Conservation (phyloP, 306 rosid species). For the Arachis stenosperma region DNA sequence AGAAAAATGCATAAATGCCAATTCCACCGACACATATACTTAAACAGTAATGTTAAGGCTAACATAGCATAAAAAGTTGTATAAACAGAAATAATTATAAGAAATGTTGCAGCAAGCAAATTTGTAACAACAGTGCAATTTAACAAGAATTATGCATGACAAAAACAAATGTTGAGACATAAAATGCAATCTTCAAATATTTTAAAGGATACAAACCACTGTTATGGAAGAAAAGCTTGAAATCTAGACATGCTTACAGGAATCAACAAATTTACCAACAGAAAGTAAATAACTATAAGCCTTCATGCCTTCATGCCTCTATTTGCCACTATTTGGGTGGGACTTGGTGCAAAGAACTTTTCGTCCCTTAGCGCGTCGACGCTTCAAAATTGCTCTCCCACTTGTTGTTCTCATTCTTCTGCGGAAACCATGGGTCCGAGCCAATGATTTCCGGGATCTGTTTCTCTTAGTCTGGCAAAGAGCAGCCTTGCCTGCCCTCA, state of each 20-base stretch:
- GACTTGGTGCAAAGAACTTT: conserved; percentile 88
- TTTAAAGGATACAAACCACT: conserved; percentile 30
- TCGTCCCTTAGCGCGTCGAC: conserved; percentile 92
- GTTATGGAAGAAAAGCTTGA: conserved; percentile 8
- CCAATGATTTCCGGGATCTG: conserved; percentile 88
- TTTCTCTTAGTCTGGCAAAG: conserved; percentile 86
- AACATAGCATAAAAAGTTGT: neutral
- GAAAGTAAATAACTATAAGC: conserved; percentile 11
- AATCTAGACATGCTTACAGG: conserved; percentile 26
- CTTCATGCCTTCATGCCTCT: neutral
- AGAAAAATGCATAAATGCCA: conserved; percentile 4
- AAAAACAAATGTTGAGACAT: conserved; percentile 12
- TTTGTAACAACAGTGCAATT: conserved; percentile 10
- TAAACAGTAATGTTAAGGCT: conserved; percentile 7
- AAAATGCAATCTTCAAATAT: neutral
- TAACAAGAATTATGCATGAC: conserved; percentile 23
- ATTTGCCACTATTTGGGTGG: conserved; percentile 74
- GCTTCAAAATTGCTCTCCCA: conserved; percentile 81
- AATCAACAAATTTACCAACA: conserved; percentile 23
- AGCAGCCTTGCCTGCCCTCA: conserved; percentile 82
- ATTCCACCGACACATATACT: neutral
- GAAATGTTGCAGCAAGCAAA: conserved; percentile 14
- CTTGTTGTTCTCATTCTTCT: conserved; percentile 78
- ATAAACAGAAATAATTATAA: neutral
- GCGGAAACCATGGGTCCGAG: conserved; percentile 90